Conservation (phyloP, 306 rosid genomes). For the Potentilla sterilis region DNA sequence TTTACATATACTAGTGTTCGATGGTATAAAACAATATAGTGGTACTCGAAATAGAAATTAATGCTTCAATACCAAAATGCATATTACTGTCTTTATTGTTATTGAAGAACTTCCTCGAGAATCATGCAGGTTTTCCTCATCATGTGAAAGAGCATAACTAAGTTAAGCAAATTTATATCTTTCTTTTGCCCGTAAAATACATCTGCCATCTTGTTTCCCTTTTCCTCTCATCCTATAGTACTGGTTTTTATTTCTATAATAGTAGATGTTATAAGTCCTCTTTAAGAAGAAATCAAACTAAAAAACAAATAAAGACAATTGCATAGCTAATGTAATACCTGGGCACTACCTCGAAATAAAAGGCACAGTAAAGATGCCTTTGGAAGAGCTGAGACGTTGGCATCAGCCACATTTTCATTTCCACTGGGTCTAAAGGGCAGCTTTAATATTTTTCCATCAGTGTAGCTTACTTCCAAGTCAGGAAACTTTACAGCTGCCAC, state of each 20-base stretch:
- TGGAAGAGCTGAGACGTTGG: conserved; percentile 39
- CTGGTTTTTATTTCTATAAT: too few species aligned
- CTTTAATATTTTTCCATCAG: conserved; percentile 57
- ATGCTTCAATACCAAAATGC: not conserved
- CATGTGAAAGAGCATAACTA: not conserved
- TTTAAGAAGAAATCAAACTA: not conserved
- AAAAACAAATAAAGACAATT: not conserved
- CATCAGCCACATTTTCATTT: conserved; percentile 32
- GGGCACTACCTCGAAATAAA: conserved; percentile 79
- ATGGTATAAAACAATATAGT: not conserved
- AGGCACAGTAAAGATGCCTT: conserved; percentile 72
- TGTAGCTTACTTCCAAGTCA: conserved; percentile 53
- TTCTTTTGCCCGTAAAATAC: not conserved
- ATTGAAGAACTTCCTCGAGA: not conserved
- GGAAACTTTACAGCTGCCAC: conserved; percentile 71
- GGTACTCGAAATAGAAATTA: not conserved
- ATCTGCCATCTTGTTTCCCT: not conserved
- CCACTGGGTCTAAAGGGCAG: conserved; percentile 53
- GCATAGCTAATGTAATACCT: conserved; percentile 34
- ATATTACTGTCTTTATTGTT: not conserved
- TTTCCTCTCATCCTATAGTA: not conserved
- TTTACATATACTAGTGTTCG: not conserved
- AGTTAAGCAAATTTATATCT: not conserved
- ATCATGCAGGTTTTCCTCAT: not conserved
- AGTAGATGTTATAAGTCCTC: not conserved